Conservation (phyloP, 2,329 filamentous ascomycete genomes). For the Nigrospora osmanthi region DNA sequence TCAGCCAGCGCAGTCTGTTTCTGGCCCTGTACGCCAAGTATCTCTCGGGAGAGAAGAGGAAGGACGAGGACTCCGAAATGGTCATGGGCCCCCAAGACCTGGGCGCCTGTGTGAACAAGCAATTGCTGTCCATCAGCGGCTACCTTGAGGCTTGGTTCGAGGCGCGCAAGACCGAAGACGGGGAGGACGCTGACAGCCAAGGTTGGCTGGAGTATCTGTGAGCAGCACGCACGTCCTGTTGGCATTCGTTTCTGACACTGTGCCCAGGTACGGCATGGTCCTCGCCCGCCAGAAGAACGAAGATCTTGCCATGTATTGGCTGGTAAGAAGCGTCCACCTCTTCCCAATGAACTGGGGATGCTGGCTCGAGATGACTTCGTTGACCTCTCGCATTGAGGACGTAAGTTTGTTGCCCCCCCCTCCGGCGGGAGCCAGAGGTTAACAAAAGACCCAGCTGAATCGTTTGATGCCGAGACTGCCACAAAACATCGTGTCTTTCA, state of each 20-base stretch:
- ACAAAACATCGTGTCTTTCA: conserved; percentile 84
- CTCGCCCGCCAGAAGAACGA: conserved; percentile 88
- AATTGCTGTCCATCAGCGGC: conserved; percentile 67
- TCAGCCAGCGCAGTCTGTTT: conserved; percentile 91
- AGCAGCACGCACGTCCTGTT: conserved; percentile 13
- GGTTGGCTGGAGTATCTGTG: conserved; percentile 88
- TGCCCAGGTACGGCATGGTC: conserved; percentile 74
- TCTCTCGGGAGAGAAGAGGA: conserved; percentile 89
- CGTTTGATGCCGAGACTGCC: conserved; percentile 66
- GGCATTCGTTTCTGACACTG: neutral
- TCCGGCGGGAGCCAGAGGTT: neutral
- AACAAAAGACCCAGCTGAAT: conserved; percentile 48
- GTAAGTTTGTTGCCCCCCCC: conserved; percentile 38
- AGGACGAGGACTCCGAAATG: conserved; percentile 96
- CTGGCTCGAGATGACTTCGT: conserved; percentile 83
- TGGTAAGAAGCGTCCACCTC: conserved; percentile 80
- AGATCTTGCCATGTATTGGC: conserved; percentile 71
- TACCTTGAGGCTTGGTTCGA: conserved; percentile 77
- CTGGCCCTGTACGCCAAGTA: conserved; percentile 88
- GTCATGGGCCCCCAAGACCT: conserved; percentile 89
- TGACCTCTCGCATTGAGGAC: conserved; percentile 75
- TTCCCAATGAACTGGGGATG: conserved; percentile 97
- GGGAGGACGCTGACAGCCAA: conserved; percentile 57
- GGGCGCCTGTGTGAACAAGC: conserved; percentile 76
- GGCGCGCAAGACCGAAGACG: conserved; percentile 51